A percentile compares a stretch with the other conserved stretches of the same genome.
Conservation (phyloP, 768 basidiomycete genomes). For the Atractiella rhizophila region DNA sequence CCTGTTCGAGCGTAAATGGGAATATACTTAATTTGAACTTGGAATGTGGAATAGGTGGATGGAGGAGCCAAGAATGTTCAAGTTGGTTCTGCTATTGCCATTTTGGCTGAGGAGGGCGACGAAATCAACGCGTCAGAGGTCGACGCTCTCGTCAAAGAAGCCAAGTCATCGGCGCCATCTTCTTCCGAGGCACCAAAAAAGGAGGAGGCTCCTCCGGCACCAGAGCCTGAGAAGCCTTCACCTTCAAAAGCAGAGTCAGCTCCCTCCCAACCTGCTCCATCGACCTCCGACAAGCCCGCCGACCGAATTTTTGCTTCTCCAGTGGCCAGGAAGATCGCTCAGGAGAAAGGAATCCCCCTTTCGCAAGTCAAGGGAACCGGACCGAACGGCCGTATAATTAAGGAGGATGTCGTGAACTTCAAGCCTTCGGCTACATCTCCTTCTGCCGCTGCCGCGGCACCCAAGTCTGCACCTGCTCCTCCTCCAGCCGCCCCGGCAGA, state of each 20-base stretch:
- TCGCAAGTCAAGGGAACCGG: slow-evolving; percentile 75
- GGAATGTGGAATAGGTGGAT: slow-evolving; percentile 30
- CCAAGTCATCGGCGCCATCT: no score
- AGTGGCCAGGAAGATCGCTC: slow-evolving; percentile 84
- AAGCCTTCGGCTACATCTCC: slow-evolving; percentile 28
- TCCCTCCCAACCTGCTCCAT: slow-evolving; percentile 4
- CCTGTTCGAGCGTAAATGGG: background rate
- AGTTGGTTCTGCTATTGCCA: slow-evolving; percentile 72
- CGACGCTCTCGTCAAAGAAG: slow-evolving; percentile 21
- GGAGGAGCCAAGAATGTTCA: slow-evolving; percentile 68
- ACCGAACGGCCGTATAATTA: slow-evolving; percentile 76
- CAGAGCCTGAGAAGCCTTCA: background rate
- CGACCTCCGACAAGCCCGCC: slow-evolving; percentile 22
- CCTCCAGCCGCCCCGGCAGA: no score
- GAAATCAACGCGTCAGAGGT: slow-evolving; percentile 58
- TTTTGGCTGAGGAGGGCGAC: slow-evolving; percentile 84
- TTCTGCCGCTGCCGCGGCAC: slow-evolving; percentile 15
- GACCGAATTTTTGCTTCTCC: slow-evolving; percentile 84
- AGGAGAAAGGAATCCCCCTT: slow-evolving; percentile 78
- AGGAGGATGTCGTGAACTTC: slow-evolving; percentile 81
- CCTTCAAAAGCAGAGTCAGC: slow-evolving; percentile 5
- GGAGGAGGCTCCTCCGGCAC: slow-evolving; percentile 11
- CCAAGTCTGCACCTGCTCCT: no score
- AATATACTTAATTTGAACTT: background rate
- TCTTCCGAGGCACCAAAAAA: no score